Evolutionary conservation across 1,139 yeast genomes (phyloP), one percentile per base, ranked within the genome.

Genomic region (Candida freyschussii): DNA sequence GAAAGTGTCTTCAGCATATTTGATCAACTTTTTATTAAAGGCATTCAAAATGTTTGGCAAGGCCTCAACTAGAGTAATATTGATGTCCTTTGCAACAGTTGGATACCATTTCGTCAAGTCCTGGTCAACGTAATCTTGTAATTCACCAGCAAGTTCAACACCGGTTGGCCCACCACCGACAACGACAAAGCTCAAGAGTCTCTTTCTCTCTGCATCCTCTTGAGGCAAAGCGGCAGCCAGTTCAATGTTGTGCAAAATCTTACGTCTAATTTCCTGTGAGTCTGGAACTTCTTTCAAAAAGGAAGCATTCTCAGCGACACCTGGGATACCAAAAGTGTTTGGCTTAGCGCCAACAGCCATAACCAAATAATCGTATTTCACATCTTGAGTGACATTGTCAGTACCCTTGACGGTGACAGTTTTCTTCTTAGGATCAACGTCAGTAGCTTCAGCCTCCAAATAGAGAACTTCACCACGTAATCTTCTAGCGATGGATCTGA

Each of bases 151-250:
- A 53, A 84, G 83, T 61, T 87, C 96, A 43, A 87, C 96, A 63
- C 96, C 96, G 34, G 96, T 87, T 55, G 96, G 95, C 43, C 96
- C 96, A 58, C 96, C 96, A 50, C 96, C 96, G 45, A 89, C 93
- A 41, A 86, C 91, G 40, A 86, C 87, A 49, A 87, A 78, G 44
- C 80, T 80, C 50, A 86, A 70, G 50, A 86, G 69, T 59, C 93
- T 72, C 65, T 79, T 76, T 62, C 95, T 76, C 58, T 82, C 91
- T 20, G 78, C 78, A 50, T 81, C 86, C 40, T 74, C 81, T 45
- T 70, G 67, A 31, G 89, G 82, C 56, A 81, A 72, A 53, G 81
- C 72, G 44, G 84, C 76, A 27, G 95, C 95, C 47, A 82, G 79
- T 63, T 84, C 95, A 55, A 85, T 78, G 48, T 82, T 74, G 55